Conservation (phyloP, 2,329 filamentous ascomycete genomes). For the Sporothrix variecibatus region DNA sequence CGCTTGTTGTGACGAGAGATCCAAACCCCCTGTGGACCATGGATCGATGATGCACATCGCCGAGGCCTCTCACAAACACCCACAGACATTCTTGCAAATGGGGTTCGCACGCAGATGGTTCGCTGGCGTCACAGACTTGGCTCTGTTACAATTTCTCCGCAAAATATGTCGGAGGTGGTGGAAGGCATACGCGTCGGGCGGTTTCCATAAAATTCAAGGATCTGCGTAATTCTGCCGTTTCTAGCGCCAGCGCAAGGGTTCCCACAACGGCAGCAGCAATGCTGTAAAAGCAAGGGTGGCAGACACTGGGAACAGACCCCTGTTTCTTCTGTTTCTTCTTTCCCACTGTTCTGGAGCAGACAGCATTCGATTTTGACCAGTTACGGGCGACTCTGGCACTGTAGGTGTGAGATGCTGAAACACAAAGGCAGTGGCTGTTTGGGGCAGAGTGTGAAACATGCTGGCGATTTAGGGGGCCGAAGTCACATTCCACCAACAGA, state of each 20-base stretch:
- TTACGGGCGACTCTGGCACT: not conserved
- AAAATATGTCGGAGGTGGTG: not conserved
- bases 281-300: not conserved
- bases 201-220: not conserved
- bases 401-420: constrained; percentile 22
- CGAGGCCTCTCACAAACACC: not conserved
- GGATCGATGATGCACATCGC: constrained; percentile 2
- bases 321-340: not conserved
- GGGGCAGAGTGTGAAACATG: constrained; percentile 7
- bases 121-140: not conserved
- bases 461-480: not conserved
- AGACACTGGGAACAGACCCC: constrained; percentile 18
- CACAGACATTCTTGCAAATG: not conserved
- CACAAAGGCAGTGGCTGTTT: constrained; percentile 7
- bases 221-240: not conserved
- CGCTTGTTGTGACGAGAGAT: not conserved
- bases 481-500: not conserved
- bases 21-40: not conserved
- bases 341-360: not conserved
- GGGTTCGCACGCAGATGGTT: not conserved
- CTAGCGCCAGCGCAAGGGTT: not conserved
- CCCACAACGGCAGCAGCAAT: not conserved
- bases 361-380: constrained; percentile 15
- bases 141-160: constrained; percentile 15
- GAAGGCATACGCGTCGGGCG: not conserved